phyloP scores from a whole-genome alignment of 2,329 filamentous ascomycete genomes.

The Calonectria pauciramosa region DNA sequence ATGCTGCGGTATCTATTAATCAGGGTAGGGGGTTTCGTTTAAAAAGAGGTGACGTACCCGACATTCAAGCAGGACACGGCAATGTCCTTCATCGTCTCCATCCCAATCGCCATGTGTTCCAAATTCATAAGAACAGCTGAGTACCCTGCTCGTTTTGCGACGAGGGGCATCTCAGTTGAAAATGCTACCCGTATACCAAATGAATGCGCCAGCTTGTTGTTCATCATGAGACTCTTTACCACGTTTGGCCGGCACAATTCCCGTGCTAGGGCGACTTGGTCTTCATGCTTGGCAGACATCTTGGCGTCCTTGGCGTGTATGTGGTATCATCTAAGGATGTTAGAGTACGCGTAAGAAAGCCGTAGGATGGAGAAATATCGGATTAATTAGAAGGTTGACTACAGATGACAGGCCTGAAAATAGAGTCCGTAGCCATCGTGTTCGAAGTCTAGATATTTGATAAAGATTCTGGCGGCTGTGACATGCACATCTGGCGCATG shows the following conservation, averaged over 20 bases:
- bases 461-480: not conserved
- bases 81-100: slow-evolving; percentile 1
- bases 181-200: not conserved
- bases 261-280: not conserved
- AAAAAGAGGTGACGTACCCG: not conserved
- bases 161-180: not conserved
- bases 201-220: not conserved
- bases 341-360: not conserved
- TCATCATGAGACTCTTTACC: not conserved
- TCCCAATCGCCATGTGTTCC: slow-evolving; percentile 1
- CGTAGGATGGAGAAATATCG: not conserved
- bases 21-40: no score
- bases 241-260: not conserved
- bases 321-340: no score
- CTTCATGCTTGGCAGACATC: not conserved
- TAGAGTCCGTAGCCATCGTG: no score
- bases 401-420: not conserved
- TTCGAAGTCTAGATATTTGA: not conserved
- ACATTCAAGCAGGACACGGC: not conserved
- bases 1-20: not conserved
- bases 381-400: not conserved
- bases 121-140: not conserved
- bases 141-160: not conserved
- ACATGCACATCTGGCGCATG: not conserved
- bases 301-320: not conserved